Base-by-base conservation (phyloP, 1,139 yeast genomes). In the Suhomyces coccinellae region DNA sequence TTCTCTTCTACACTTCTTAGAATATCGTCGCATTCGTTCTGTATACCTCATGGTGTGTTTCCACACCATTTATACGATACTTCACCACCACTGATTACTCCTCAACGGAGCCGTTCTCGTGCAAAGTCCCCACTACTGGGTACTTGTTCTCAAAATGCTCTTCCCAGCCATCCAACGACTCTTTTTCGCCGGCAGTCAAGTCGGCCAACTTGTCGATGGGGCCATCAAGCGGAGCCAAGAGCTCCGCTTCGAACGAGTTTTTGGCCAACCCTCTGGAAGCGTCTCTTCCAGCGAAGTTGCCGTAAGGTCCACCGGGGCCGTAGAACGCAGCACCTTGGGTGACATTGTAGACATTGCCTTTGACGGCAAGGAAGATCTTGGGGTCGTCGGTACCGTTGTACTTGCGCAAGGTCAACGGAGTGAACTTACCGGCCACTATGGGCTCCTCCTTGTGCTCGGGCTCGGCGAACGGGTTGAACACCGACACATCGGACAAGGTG, bases 271-370 rank as follows among this genome's bases (percentile, higher is more conserved):
- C 99, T 53, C 99, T 73, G 2, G 96, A 86, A 2, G 99, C 98
- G 67, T 93, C 99, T 54, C 89, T 85, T 3, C 99, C 99, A 1
- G 98, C 98, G 73, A 93, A 93, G 61, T 89, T 90, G 46, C 87
- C 85, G 65, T 93, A 93, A 0, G 98, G 96, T 0, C 98, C 97
- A 17, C 95, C 90, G 3, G 99, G 99, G 0, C 99, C 99, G 61
- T 95, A 93, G 62, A 93, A 93, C 42, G 82, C 77, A 51, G 90
- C 80, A 0, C 97, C 97, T 20, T 76, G 73, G 10, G 88, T 73
- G 22, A 90, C 97, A 61, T 93, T 97, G 61, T 80, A 93, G 4
- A 93, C 97, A 37, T 79, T 83, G 2, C 97, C 96, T 56, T 77
- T 81, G 13, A 93, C 89, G 0, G 89, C 96, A 56, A 93, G 80